A percentile compares a stretch with the other conserved stretches of the same genome.
These are phyloP conservation scores for Fusarium dimerum DNA, from an alignment of 2,329 filamentous ascomycete genomes.

Conservation along the genomic window DNA sequence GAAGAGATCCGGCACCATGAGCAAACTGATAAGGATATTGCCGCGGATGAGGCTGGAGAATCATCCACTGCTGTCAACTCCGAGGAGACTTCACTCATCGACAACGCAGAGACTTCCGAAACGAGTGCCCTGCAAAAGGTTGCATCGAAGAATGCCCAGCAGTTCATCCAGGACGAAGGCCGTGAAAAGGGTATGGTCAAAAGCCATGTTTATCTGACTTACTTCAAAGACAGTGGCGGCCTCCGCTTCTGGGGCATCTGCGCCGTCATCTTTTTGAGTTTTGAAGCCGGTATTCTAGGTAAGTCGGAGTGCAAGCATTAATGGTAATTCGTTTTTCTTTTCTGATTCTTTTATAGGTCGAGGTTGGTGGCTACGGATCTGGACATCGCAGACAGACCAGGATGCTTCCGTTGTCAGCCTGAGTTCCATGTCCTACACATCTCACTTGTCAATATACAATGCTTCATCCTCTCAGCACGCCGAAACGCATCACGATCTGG, in stretches of 20 bases:
- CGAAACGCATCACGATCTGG: slow-evolving; percentile 42
- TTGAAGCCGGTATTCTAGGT: slow-evolving; percentile 57
- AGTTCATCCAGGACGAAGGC: slow-evolving; percentile 77
- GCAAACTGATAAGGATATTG: slow-evolving; percentile 44
- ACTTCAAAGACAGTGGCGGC: slow-evolving; percentile 67
- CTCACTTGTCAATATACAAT: slow-evolving; percentile 47
- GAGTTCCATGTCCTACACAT: slow-evolving; percentile 47
- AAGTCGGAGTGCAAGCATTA: not conserved
- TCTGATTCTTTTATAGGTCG: slow-evolving; percentile 39
- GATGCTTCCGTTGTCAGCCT: slow-evolving; percentile 30
- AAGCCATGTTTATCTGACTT: slow-evolving; percentile 65
- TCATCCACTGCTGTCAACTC: slow-evolving; percentile 55
- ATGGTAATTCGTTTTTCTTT: slow-evolving; percentile 10
- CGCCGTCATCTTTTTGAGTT: slow-evolving; percentile 53
- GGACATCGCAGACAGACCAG: slow-evolving; percentile 49
- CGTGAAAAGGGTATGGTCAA: slow-evolving; percentile 71
- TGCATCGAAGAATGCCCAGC: slow-evolving; percentile 56
- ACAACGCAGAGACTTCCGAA: slow-evolving; percentile 42
- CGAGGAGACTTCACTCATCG: slow-evolving; percentile 47
- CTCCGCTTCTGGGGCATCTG: slow-evolving; percentile 59
- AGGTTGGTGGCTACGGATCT: slow-evolving; percentile 65
- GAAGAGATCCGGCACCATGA: slow-evolving; percentile 60
- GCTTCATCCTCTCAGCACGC: slow-evolving; percentile 32
- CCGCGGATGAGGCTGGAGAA: slow-evolving; percentile 49
- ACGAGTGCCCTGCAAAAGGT: slow-evolving; percentile 48